Conservation (phyloP, 2,329 filamentous ascomycete species). For the Penicillium sp. region DNA sequence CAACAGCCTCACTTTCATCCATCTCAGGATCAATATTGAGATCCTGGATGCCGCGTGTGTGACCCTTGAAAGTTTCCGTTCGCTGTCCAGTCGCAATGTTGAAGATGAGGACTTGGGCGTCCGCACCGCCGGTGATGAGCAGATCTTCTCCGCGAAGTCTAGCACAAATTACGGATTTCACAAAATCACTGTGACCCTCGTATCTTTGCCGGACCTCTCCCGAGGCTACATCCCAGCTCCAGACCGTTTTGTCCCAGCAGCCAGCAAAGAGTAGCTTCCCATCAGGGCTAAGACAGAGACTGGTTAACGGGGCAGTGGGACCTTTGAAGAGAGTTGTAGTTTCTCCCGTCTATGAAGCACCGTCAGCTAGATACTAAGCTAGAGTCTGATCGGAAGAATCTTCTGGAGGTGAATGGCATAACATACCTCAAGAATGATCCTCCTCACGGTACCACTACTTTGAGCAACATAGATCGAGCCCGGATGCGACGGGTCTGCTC, state of each 20-base stretch:
- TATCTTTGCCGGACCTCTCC: conserved; percentile 62
- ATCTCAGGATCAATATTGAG: conserved; percentile 72
- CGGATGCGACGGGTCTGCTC: conserved; percentile 67
- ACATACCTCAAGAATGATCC: conserved; percentile 76
- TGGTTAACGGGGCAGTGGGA: conserved; percentile 78
- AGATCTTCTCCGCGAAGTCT: conserved; percentile 64
- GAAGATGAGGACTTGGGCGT: conserved; percentile 84
- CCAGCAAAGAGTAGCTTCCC: conserved; percentile 75
- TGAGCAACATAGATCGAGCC: conserved; percentile 78
- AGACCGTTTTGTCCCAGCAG: conserved; percentile 92
- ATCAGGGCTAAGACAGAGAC: conserved; percentile 66
- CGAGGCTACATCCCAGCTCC: conserved; percentile 75
- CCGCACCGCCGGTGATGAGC: conserved; percentile 75
- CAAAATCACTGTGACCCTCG: conserved; percentile 84
- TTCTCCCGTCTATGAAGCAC: conserved; percentile 47
- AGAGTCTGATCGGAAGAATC: neutral
- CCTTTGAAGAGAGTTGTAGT: conserved; percentile 65
- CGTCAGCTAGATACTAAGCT: conserved; percentile 11
- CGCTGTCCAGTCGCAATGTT: conserved; percentile 69
- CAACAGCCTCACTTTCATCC: conserved; percentile 47
- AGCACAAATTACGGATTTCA: conserved; percentile 75
- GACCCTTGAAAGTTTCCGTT: conserved; percentile 78
- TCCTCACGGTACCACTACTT: conserved; percentile 78
- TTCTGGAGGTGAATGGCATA: conserved; percentile 15
- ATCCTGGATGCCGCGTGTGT: conserved; percentile 76